Conservation (phyloP, 306 rosid genomes). For the Hylodesmum podocarpum region DNA sequence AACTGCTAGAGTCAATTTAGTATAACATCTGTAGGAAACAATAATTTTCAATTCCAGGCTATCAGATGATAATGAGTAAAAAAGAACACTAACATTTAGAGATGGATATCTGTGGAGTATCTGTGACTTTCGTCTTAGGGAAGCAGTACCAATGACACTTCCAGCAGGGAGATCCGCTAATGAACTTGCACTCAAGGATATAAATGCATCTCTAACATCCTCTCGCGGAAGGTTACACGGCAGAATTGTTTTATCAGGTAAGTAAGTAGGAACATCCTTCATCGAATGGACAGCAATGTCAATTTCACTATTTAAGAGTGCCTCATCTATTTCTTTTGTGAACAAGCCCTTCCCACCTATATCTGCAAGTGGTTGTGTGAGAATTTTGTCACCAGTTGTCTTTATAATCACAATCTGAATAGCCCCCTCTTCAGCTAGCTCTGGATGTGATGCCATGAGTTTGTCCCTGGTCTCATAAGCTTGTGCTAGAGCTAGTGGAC, state of each 20-base stretch:
- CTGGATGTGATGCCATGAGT: constrained; percentile 67
- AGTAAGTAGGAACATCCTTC: constrained; percentile 86
- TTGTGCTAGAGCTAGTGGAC: constrained; percentile 92
- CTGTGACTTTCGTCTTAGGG: constrained; percentile 82
- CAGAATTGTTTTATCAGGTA: constrained; percentile 68
- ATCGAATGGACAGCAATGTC: constrained; percentile 89
- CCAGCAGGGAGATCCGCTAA: constrained; percentile 65
- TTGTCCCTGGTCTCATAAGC: constrained; percentile 83
- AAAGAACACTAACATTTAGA: constrained; percentile 38
- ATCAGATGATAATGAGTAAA: neutral
- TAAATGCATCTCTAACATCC: constrained; percentile 88
- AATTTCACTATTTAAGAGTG: constrained; percentile 66
- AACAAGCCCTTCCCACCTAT: constrained; percentile 91
- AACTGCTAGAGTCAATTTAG: neutral
- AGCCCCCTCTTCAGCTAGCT: constrained; percentile 86
- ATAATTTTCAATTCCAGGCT: neutral
- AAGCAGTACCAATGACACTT: constrained; percentile 79
- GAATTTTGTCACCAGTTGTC: constrained; percentile 86
- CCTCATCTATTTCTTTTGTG: constrained; percentile 93
- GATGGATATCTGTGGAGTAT: constrained; percentile 72
- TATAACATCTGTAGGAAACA: neutral
- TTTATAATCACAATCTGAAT: constrained; percentile 75
- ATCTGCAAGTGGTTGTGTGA: constrained; percentile 81
- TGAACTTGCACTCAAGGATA: constrained; percentile 61
- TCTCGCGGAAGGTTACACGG: constrained; percentile 85